phyloP scores from a whole-genome alignment of 1,284 basidiomycete species.

The Coniophora puteana region DNA sequence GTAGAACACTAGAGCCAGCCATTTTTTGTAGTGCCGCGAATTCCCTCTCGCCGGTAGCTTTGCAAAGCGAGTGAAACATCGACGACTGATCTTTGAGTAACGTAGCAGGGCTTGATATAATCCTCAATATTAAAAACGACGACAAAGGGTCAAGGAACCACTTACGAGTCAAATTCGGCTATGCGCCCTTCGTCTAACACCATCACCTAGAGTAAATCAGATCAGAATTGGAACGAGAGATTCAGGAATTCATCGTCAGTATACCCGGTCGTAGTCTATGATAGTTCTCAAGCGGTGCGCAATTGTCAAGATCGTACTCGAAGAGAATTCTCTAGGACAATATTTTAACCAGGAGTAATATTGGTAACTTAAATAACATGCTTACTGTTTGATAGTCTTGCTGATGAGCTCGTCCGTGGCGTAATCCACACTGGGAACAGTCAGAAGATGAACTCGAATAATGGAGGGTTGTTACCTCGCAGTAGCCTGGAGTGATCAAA shows the following conservation, averaged over 20 bases:
- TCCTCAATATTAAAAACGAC: background rate
- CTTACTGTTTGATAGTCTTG: conserved; percentile 61
- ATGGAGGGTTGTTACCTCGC: conserved; percentile 1
- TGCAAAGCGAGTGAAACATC: conserved; percentile 71
- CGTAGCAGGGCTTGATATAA: conserved; percentile 46
- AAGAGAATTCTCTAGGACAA: conserved; percentile 48
- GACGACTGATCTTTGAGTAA: conserved; percentile 60
- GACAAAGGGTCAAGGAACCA: background rate
- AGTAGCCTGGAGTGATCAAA: no score
- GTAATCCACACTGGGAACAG: background rate
- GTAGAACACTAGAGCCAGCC: no score
- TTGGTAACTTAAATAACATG: conserved; percentile 10
- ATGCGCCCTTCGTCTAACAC: conserved; percentile 78
- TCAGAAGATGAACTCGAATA: no score
- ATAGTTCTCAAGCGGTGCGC: conserved; percentile 60
- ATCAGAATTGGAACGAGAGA: conserved; percentile 23
- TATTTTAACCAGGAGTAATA: background rate
- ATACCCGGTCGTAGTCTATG: conserved; percentile 54
- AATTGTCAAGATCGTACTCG: conserved; percentile 56
- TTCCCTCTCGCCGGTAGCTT: conserved; percentile 75
- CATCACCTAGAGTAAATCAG: conserved; percentile 53
- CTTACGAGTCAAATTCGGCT: conserved; percentile 65
- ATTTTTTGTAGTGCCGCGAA: conserved; percentile 65
- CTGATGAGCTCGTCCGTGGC: conserved; percentile 1
- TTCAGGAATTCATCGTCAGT: conserved; percentile 3